Percentiles rank a stretch among this genome's conserved stretches.
phyloP scores from a whole-genome alignment of 1,139 yeast genomes.

The Protomyces pachydermus region DNA sequence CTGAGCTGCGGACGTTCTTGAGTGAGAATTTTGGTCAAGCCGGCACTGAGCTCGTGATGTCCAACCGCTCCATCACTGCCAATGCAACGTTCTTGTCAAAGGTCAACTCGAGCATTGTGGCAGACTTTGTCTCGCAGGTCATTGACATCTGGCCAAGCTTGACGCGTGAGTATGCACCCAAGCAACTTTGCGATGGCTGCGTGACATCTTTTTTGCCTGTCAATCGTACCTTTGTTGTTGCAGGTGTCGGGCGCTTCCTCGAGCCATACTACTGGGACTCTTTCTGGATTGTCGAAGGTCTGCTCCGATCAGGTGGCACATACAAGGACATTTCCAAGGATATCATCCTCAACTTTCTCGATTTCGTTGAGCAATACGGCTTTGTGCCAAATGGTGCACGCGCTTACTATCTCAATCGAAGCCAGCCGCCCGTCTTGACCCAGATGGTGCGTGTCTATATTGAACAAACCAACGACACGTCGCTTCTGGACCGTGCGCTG shows the following conservation, averaged over 20 bases:
- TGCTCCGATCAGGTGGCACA: slow-evolving; percentile 6
- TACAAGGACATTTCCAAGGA: slow-evolving; percentile 10
- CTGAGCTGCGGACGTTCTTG: slow-evolving; percentile 6
- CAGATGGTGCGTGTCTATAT: slow-evolving; percentile 21
- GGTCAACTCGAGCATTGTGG: slow-evolving; percentile 11
- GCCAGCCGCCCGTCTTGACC: slow-evolving; percentile 26
- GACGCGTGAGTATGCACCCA: slow-evolving; percentile 8
- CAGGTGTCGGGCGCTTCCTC: slow-evolving; percentile 24
- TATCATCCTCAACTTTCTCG: slow-evolving; percentile 18
- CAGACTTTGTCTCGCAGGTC: slow-evolving; percentile 22
- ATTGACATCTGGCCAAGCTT: slow-evolving; percentile 21
- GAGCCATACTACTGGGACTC: slow-evolving; percentile 28
- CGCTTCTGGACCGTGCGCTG: slow-evolving; percentile 20
- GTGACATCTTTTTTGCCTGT: slow-evolving; percentile 23
- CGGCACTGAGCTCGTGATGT: slow-evolving; percentile 12
- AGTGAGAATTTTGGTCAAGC: slow-evolving; percentile 17
- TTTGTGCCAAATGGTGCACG: slow-evolving; percentile 28
- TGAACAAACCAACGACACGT: slow-evolving; percentile 11
- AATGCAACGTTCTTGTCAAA: slow-evolving; percentile 10
- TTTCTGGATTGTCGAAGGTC: slow-evolving; percentile 25
- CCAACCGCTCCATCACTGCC: not conserved
- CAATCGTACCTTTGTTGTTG: slow-evolving; percentile 24
- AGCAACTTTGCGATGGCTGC: slow-evolving; percentile 17
- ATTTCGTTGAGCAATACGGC: slow-evolving; percentile 13
- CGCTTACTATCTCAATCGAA: slow-evolving; percentile 25